Evolutionary conservation across 371 early-diverging fungal species (phyloP).

Genomic region (Mucor circinelloides): DNA sequence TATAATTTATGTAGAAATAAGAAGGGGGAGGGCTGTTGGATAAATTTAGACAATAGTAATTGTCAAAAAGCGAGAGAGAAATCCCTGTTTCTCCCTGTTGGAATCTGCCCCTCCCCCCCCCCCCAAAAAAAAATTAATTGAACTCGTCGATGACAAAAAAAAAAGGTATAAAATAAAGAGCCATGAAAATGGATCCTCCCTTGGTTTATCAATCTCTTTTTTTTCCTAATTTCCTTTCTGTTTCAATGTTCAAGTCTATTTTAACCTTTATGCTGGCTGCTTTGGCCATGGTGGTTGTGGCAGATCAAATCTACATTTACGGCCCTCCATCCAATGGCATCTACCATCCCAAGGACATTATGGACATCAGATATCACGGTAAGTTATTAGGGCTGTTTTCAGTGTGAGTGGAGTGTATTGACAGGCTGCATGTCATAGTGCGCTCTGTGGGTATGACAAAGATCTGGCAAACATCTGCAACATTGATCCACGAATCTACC

Average conservation of each 20-base stretch:
- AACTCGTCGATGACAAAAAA: background rate
- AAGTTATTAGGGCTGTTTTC: background rate
- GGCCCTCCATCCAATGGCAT: slow-evolving; percentile 23
- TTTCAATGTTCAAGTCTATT: background rate
- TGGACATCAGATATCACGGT: slow-evolving; percentile 41
- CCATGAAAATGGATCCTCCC: background rate
- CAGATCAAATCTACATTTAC: slow-evolving; percentile 36
- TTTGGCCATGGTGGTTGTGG: background rate
- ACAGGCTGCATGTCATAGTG: slow-evolving; percentile 19
- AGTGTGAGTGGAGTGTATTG: background rate
- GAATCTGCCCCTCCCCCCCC: background rate
- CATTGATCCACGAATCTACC: slow-evolving; percentile 16
- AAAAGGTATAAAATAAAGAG: background rate
- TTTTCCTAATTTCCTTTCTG: background rate
- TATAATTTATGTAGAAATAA: background rate
- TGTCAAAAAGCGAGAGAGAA: background rate
- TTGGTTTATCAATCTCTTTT: background rate
- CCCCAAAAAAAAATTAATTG: background rate
- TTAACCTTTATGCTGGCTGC: background rate
- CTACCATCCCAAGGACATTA: slow-evolving; percentile 18
- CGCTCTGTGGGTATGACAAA: slow-evolving; percentile 43
- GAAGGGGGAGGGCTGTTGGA: background rate
- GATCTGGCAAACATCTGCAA: slow-evolving; percentile 25
- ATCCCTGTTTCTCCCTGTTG: background rate
- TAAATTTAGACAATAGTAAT: background rate